Conservation (phyloP, 2,329 filamentous ascomycete genomes). For the Leptographium procerum region DNA sequence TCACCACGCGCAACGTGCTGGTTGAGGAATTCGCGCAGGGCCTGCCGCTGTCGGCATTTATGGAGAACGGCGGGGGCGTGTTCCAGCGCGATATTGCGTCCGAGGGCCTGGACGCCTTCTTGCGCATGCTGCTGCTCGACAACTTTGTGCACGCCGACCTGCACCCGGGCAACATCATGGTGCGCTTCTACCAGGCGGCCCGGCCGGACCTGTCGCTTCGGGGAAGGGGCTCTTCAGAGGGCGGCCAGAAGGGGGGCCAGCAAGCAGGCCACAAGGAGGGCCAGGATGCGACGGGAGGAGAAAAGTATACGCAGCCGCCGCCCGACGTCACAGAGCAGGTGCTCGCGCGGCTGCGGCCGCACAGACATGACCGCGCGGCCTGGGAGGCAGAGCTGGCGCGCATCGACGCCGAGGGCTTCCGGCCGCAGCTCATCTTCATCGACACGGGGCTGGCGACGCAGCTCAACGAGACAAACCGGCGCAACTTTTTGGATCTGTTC, state of each 20-base stretch:
- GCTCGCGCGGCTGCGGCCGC: slow-evolving; percentile 65
- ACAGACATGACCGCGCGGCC: slow-evolving; percentile 49
- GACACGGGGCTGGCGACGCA: slow-evolving; percentile 94
- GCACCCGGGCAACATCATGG: slow-evolving; percentile 98
- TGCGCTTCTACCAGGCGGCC: slow-evolving; percentile 85
- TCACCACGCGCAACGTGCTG: slow-evolving; percentile 82
- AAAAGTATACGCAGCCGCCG: no score
- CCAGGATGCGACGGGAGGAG: no score
- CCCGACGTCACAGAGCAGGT: slow-evolving; percentile 80
- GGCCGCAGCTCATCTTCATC: slow-evolving; percentile 93
- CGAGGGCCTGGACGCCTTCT: slow-evolving; percentile 87
- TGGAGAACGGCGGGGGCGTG: slow-evolving; percentile 81
- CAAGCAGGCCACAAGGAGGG: no score
- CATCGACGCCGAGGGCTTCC: slow-evolving; percentile 78
- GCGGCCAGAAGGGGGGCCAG: no score
- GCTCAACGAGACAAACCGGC: slow-evolving; percentile 73
- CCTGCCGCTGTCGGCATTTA: slow-evolving; percentile 79
- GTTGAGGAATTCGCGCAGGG: slow-evolving; percentile 95
- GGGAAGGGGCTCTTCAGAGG: background rate
- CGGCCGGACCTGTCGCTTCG: slow-evolving; percentile 46
- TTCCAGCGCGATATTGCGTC: slow-evolving; percentile 93
- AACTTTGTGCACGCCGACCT: slow-evolving; percentile 97
- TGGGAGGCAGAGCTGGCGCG: slow-evolving; percentile 67
- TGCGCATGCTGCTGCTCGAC: slow-evolving; percentile 92
- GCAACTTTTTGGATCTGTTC: slow-evolving; percentile 92